Conservation (phyloP, 2,329 filamentous ascomycete genomes). For the Graphilbum ipis-grandicollis region DNA sequence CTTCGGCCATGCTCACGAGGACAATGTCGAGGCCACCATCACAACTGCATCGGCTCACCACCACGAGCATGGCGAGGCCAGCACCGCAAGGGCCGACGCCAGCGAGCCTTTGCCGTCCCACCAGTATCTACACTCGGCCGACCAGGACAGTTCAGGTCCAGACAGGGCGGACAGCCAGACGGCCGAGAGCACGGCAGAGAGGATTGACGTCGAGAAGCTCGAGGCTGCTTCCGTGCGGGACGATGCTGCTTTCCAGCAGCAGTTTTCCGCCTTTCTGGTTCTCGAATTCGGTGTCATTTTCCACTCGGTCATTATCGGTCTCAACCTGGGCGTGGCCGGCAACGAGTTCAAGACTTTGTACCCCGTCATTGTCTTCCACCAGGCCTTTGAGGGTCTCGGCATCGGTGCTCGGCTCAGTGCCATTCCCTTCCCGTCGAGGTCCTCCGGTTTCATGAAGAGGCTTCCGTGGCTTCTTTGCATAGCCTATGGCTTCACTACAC, state of each 20-base stretch:
- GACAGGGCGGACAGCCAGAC: conserved; percentile 41
- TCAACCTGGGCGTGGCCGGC: conserved; percentile 52
- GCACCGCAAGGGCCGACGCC: conserved; percentile 5
- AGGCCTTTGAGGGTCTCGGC: conserved; percentile 88
- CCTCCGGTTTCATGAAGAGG: conserved; percentile 39
- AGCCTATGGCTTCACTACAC: conserved; percentile 65
- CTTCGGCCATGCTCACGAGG: conserved; percentile 30
- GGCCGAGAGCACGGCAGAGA: conserved; percentile 42
- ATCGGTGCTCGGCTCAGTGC: conserved; percentile 68
- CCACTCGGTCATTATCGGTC: conserved; percentile 83
- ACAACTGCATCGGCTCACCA: conserved; percentile 12
- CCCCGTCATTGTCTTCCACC: conserved; percentile 66
- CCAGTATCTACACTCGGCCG: conserved; percentile 48
- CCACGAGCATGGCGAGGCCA: conserved; percentile 6
- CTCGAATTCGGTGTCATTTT: conserved; percentile 94
- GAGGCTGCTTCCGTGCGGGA: conserved; percentile 10
- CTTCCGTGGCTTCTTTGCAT: conserved; percentile 61
- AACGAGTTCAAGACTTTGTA: conserved; percentile 40
- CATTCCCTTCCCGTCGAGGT: conserved; percentile 44
- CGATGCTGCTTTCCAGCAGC: conserved; percentile 19
- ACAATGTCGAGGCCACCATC: conserved; percentile 27
- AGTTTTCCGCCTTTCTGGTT: conserved; percentile 51
- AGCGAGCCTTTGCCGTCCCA: conserved; percentile 19
- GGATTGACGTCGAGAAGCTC: conserved; percentile 46
- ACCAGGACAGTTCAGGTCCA: conserved; percentile 59